Percentiles rank a stretch among this genome's conserved stretches.
Conservation (phyloP, 768 basidiomycete species). For the Psilocybe cubensis region DNA sequence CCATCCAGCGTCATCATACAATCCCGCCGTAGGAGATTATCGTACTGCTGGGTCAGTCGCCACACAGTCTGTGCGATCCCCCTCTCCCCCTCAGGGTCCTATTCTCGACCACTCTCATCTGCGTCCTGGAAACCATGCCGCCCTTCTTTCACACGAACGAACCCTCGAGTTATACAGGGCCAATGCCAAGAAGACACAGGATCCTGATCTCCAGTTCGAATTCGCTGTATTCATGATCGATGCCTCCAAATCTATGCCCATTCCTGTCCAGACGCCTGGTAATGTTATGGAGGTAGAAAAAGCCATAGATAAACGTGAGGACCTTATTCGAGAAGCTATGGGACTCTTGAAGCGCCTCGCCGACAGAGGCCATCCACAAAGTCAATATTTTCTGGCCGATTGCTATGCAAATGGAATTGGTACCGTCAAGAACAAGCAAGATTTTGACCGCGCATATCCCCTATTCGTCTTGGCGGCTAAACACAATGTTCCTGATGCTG, state of each 20-base stretch:
- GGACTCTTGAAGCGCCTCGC: conserved; percentile 88
- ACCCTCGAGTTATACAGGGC: conserved; percentile 96
- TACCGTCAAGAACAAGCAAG: conserved; percentile 86
- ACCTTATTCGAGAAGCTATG: conserved; percentile 87
- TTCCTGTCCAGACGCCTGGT: conserved; percentile 68
- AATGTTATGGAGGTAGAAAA: conserved; percentile 84
- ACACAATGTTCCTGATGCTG: conserved; percentile 94
- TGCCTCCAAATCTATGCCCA: conserved; percentile 87
- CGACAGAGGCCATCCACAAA: conserved; percentile 90
- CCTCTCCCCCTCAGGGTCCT: conserved; percentile 68
- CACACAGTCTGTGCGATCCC: conserved; percentile 62
- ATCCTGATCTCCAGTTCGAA: conserved; percentile 97
- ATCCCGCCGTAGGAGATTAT: conserved; percentile 33
- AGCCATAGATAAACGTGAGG: conserved; percentile 82
- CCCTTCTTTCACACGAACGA: conserved; percentile 92
- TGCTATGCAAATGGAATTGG: conserved; percentile 99
- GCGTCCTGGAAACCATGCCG: conserved; percentile 89
- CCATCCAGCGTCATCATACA: conserved; percentile 33
- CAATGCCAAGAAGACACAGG: conserved; percentile 98
- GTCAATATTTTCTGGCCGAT: conserved; percentile 97
- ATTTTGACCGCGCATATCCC: conserved; percentile 97
- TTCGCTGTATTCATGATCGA: conserved; percentile 99
- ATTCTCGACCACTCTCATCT: conserved; percentile 93
- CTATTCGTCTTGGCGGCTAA: conserved; percentile 96
- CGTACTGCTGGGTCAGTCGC: conserved; percentile 42